Evolutionary conservation across 805 yeast genomes (phyloP), one percentile per base, ranked within the genome.

Genomic region (Kuraishia ogatae): DNA sequence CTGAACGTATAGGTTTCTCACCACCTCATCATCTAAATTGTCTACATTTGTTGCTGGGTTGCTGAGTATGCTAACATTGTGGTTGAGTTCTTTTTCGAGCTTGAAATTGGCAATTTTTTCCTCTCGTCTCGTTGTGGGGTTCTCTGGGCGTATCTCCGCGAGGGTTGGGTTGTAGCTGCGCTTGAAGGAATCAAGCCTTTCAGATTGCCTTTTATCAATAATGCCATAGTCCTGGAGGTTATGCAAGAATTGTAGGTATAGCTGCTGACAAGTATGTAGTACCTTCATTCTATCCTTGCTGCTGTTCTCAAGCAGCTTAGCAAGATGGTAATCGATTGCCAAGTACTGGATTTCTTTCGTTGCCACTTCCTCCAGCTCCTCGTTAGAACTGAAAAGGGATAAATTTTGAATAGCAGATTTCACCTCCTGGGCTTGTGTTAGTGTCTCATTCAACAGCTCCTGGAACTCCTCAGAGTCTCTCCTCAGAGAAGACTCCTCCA

Each of bases 101-200:
- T 81, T 85, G 67, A 75, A 87, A 60, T 80, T 80, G 19, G 79
- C 85, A 56, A 91, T 89, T 66, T 90, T 92, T 52, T 81, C 85
- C 22, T 84, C 83, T 61, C 97, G 76, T 61, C 78, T 73, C 11
- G 66, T 62, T 0, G 76, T 72, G 0, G 87, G 75, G 53, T 76
- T 74, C 0, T 59, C 56, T 1, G 59, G 58, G 17, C 66, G 57
- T 0, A 71, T 47, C 64, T 81, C 77, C 54, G 70, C 70, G 39
- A 74, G 60, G 2, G 73, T 65, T 1, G 84, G 85, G 47, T 66
- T 66, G 53, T 69, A 73, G 1, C 70, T 64, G 2, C 68, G 66
- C 53, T 72, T 69, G 58, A 81, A 74, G 0, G 65, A 60, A 15
- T 78, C 77, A 2, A 80, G 56, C 59, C 69, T 75, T 15, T 64